Evolutionary conservation across 495 filamentous ascomycete species (phyloP), one percentile per base, ranked within the genome.

Genomic region (Pyrenopolyporus hunteri): DNA sequence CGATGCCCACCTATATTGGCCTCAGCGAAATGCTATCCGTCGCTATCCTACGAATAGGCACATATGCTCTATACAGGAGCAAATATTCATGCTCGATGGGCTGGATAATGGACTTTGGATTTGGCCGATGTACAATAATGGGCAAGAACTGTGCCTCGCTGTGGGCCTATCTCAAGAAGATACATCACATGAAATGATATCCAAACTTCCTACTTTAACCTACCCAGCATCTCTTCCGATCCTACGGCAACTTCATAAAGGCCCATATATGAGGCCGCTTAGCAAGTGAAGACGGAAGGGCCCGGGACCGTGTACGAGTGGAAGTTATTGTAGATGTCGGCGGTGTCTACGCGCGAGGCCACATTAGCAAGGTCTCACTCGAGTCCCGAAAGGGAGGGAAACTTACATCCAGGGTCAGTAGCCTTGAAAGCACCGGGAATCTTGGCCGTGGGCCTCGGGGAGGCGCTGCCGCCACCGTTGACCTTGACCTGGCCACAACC

Each of bases 401-500:
- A 60, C 63, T 66, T 13, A 66, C 63, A 84, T 13, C 82, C 82
- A 0, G 83, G 78, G 45, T 86, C 82, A 0, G 73, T 81, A 8
- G 74, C 75, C 59, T 80, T 80, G 73, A 85, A 79, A 13, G 78
- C 76, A 0, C 83, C 82, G 0, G 82, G 82, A 31, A 85, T 85
- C 55, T 77, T 71, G 36, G 76, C 80, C 0, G 73, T 76, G 0
- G 78, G 78, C 0, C 59, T 68, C 0, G 82, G 82, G 16, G 64
- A 74, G 16, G 71, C 69, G 55, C 58, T 78, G 28, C 84, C 85
- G 22, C 82, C 80, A 13, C 80, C 80, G 6, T 73, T 77, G 45
- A 89, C 79, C 14, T 74, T 83, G 63, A 89, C 53, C 63, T 87
- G 85, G 11, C 80, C 84, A 50, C 85, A 88, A 53, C 72, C 70